Base-by-base conservation (phyloP, 805 yeast genomes). In the Sugiyamaella valdiviana region DNA sequence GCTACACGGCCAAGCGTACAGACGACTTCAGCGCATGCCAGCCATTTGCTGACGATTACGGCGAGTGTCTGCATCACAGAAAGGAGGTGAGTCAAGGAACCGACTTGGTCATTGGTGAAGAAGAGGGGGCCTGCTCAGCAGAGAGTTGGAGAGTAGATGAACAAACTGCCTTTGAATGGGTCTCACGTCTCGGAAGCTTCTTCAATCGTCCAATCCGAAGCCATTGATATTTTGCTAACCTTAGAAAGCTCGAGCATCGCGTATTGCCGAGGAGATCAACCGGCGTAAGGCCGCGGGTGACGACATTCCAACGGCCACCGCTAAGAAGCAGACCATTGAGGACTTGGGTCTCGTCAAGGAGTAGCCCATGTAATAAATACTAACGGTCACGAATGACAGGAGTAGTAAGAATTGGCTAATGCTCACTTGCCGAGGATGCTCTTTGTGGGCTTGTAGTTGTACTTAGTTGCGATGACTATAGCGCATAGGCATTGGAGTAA, bases 41-140 rank as follows among this genome's bases (percentile, higher is more conserved):
- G 32, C 68, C 69, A n/a, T 57, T 63, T 42, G 68, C 71, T 16
- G 76, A 69, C 46, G 79, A 75, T 57, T 75, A 74, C 64, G 60
- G 64, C 43, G 79, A 75, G 62, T 75, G 79, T 56, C 66, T 75
- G 41, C 76, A 70, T 58, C 78, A 74, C 60, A 63, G 59, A 15
- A 74, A 74, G 59, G 79, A 72, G 60, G 66, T 57, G 44, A 51
- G 49, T 42, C 10, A n/a, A n/a, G n/a, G n/a, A n/a, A n/a, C n/a
- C n/a, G n/a, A 2, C 14, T 19, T 12, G 5, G 36, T 12, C 12
- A 16, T 5, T 7, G 19, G 29, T 5, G 16, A 23, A 39, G 29
- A 39, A 12, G 24, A 26, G 14, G 4, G 32, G 9, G 32, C 9
- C 7, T 26, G 10, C 9, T 7, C n/a, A 4, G 3, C 7, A 6